Evolutionary conservation across 208 protist genomes (phyloP).

Genomic region (Wallacemonas rigidus): DNA sequence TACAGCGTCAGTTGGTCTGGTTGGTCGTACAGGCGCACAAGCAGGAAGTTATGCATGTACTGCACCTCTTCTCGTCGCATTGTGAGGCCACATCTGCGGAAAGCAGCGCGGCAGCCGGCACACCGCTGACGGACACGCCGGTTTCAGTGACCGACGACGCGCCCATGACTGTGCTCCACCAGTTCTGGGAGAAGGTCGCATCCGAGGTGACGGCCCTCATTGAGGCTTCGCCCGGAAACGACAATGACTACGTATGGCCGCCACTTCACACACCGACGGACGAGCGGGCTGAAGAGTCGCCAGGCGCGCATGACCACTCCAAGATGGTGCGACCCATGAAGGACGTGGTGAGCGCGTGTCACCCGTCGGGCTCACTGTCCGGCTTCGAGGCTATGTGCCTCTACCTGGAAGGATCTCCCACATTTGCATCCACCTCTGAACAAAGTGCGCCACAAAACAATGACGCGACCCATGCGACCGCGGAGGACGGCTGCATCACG

Average conservation of each 20-base stretch:
- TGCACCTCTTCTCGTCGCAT: neutral
- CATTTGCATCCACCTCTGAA: neutral
- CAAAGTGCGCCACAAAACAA: neutral
- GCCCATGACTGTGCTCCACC: conserved; percentile 1
- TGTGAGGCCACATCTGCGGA: no score
- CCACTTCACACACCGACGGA: neutral
- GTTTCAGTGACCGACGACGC: neutral
- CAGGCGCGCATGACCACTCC: neutral
- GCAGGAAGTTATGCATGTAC: neutral
- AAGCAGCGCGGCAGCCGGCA: neutral
- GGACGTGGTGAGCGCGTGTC: no score
- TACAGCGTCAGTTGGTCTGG: conserved; percentile 6
- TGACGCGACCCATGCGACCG: no score
- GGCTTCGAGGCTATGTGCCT: conserved; percentile 13
- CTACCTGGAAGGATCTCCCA: conserved; percentile 7
- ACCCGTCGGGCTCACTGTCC: neutral
- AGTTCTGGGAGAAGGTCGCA: conserved; percentile 25
- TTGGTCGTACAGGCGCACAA: conserved; percentile 14
- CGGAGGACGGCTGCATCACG: no score
- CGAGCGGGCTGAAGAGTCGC: neutral
- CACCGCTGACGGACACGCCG: neutral
- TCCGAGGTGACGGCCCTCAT: conserved; percentile 11
- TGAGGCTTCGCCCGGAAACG: neutral
- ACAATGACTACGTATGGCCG: neutral
- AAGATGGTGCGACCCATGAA: no score